phyloP scores from a whole-genome alignment of 2,329 filamentous ascomycete species.

The Chaetomiaceae sp. region DNA sequence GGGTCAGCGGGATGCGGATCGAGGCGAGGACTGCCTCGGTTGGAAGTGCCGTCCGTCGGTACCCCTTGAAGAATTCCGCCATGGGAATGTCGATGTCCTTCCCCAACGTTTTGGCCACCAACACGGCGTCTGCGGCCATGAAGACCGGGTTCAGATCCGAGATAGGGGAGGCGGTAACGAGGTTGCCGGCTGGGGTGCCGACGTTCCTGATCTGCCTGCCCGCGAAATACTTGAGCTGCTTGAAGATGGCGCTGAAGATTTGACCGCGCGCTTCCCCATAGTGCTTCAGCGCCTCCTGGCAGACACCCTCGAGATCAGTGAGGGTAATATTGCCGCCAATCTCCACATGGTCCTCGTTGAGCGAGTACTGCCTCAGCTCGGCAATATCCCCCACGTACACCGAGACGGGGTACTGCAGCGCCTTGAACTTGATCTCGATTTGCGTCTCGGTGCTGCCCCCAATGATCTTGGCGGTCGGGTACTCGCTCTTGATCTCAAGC shows the following conservation, averaged over 20 bases:
- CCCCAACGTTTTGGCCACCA: constrained; percentile 73
- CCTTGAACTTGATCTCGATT: constrained; percentile 98
- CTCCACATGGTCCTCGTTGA: constrained; percentile 78
- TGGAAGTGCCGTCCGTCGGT: constrained; percentile 76
- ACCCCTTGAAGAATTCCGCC: constrained; percentile 87
- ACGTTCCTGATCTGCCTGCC: constrained; percentile 95
- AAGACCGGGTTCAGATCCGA: constrained; percentile 95
- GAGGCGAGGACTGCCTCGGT: constrained; percentile 79
- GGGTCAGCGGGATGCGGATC: constrained; percentile 76
- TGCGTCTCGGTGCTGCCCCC: constrained; percentile 96
- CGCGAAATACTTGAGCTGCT: constrained; percentile 92
- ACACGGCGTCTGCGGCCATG: constrained; percentile 75
- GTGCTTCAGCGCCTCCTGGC: constrained; percentile 69
- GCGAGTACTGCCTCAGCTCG: constrained; percentile 76
- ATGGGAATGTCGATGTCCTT: constrained; percentile 83
- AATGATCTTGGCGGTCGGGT: constrained; percentile 87
- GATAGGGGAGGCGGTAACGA: constrained; percentile 92
- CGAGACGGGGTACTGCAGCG: constrained; percentile 80
- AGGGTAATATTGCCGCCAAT: constrained; percentile 89
- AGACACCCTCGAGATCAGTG: constrained; percentile 85
- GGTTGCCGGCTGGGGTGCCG: constrained; percentile 91
- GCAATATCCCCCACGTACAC: constrained; percentile 92
- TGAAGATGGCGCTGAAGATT: constrained; percentile 84
- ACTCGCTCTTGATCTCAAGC: constrained; percentile 81
- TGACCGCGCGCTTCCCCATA: constrained; percentile 71